Base-by-base conservation (phyloP, 306 rosid genomes). In the Acacia confusa region DNA sequence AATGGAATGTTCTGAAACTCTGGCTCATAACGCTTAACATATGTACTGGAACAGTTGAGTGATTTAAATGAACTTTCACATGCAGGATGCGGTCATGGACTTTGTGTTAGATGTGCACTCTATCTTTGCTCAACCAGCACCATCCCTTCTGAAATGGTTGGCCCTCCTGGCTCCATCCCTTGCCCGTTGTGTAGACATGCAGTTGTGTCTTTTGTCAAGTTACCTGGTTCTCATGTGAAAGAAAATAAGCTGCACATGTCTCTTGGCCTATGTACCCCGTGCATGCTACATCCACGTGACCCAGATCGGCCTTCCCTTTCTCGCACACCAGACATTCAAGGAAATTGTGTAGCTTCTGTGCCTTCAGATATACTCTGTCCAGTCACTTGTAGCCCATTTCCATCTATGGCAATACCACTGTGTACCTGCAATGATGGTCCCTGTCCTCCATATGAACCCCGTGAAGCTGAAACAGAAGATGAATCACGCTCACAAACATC, bases 361-460 rank as follows among this genome's bases (percentile, higher is more conserved):
- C 86, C 98, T 78, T 89, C 98, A 0, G 99, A 93, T 63, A 83
- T 96, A 79, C 90, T 96, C 55, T 95, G 99, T 71, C 96, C 98
- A 0, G 93, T 95, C 84, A 92, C 99, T 10, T 95, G 99, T 78
- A 90, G 92, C 79, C 97, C 99, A 20, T 96, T 96, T 85, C 98
- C 94, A 64, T 96, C 98, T 1, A 92, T 92, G 7, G 79, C 98
- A 68, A 88, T 96, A 73, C 99, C 97, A 75, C 75, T 93, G 58
- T 93, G 99, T 79, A 93, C 98, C 2, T 93, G 99, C 91, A 90
- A 87, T 19, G 97, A 93, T 22, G 93, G 91, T 79, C 91, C 97
- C 3, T 95, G 98, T 76, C 94, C 98, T 1, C 68, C 94, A 40
- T 93, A 85, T 77, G 98, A 95, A 79, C 75, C 94, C 7, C 87